These are phyloP conservation scores for Pittosporum tobira DNA, from an alignment of 129 eudicot genomes.

Conservation along the genomic window DNA sequence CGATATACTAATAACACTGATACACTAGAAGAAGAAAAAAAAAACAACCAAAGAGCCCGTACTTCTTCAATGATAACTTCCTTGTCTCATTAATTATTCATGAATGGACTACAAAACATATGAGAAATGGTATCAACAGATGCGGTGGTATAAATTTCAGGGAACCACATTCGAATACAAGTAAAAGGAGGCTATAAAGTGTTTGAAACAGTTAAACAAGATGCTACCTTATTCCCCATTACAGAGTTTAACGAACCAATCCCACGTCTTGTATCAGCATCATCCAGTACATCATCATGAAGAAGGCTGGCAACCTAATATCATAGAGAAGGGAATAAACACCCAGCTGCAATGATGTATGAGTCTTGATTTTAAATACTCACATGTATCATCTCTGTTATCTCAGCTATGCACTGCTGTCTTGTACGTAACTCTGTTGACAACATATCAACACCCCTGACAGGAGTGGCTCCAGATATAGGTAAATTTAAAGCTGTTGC, in stretches of 20 bases:
- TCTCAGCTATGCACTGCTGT: conserved; percentile 86
- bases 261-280: conserved; percentile 92
- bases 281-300: conserved; percentile 96
- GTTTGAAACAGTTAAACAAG: not conserved
- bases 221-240: conserved; percentile 96
- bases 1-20: too few species aligned
- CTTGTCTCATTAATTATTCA: too few species aligned
- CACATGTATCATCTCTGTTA: conserved; percentile 98
- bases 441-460: conserved; percentile 36
- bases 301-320: conserved; percentile 92
- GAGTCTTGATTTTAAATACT: conserved; percentile 11
- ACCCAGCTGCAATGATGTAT: conserved; percentile 8
- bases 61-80: too few species aligned
- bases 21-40: too few species aligned
- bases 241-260: conserved; percentile 70
- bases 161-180: not conserved
- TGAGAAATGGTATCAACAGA: not conserved
- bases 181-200: not conserved
- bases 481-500: conserved; percentile 70
- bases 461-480: conserved; percentile 33
- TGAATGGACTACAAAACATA: too few species aligned
- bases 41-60: too few species aligned
- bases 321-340: conserved; percentile 7
- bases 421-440: conserved; percentile 62
- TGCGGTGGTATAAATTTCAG: not conserved